Evolutionary conservation across 805 yeast species (phyloP).

Genomic region (Saturnispora kantuleensis): DNA sequence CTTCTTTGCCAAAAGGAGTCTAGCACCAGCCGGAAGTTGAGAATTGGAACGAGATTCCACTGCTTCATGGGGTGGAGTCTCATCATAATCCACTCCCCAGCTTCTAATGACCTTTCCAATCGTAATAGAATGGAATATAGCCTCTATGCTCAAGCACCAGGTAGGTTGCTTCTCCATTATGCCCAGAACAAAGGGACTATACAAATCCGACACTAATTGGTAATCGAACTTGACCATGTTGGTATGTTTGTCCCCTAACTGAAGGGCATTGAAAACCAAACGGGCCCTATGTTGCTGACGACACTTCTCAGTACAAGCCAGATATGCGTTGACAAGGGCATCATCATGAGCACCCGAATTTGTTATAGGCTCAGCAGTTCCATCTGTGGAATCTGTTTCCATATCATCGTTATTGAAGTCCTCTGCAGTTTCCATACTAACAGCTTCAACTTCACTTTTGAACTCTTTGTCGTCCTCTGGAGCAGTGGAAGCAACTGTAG

Average conservation of each 20-base stretch:
- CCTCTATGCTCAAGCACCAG: slow-evolving; percentile 66
- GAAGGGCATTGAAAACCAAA: slow-evolving; percentile 54
- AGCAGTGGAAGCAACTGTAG: too few species aligned
- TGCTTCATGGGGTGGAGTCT: background rate
- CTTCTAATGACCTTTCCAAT: slow-evolving; percentile 6
- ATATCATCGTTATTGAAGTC: too few species aligned
- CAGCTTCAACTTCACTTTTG: too few species aligned
- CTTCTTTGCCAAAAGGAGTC: background rate
- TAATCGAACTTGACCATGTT: slow-evolving; percentile 18
- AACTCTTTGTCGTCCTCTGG: too few species aligned
- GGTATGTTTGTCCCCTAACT: slow-evolving; percentile 14
- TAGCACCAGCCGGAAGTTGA: slow-evolving; percentile 5
- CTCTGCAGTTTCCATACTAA: too few species aligned
- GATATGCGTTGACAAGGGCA: slow-evolving; percentile 17
- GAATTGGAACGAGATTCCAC: background rate
- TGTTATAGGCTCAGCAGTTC: too few species aligned
- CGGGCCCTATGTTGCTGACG: slow-evolving; percentile 48
- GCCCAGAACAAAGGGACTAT: slow-evolving; percentile 36
- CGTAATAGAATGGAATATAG: slow-evolving; percentile 27
- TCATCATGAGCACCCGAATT: background rate
- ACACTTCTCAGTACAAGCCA: slow-evolving; percentile 66
- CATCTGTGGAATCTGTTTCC: too few species aligned
- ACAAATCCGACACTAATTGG: slow-evolving; percentile 26
- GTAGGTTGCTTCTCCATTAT: slow-evolving; percentile 44
- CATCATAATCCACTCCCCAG: slow-evolving; percentile 7